Conservation (phyloP, 1,139 yeast genomes). For the Kodamaea suecica region DNA sequence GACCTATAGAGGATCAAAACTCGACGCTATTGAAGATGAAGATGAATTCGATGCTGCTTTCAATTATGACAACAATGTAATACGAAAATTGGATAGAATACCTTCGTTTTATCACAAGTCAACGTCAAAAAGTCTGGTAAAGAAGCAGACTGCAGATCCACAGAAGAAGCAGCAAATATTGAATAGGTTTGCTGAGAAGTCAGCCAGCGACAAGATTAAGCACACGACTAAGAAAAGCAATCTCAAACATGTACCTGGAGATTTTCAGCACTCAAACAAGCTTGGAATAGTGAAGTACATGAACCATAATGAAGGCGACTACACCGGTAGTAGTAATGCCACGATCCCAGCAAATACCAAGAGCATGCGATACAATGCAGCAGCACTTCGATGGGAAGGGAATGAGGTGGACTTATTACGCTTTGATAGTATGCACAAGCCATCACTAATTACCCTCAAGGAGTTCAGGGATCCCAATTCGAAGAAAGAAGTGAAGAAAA, state of each 20-base stretch:
- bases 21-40: conserved; percentile 10
- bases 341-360: conserved; percentile 12
- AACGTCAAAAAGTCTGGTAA: conserved; percentile 5
- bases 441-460: conserved; percentile 34
- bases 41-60: conserved; percentile 20
- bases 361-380: conserved; percentile 54
- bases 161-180: conserved; percentile 25
- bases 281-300: conserved; percentile 36
- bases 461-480: conserved; percentile 22
- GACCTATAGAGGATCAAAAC: conserved; percentile 5
- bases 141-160: conserved; percentile 6
- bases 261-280: conserved; percentile 9
- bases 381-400: conserved; percentile 62
- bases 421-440: conserved; percentile 26
- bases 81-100: conserved; percentile 39
- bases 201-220: conserved; percentile 12
- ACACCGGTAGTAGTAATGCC: conserved; percentile 16
- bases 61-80: conserved; percentile 34
- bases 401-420: conserved; percentile 54
- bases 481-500: conserved; percentile 13
- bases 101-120: conserved; percentile 37
- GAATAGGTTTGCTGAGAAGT: conserved; percentile 26
- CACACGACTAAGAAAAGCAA: conserved; percentile 5
- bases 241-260: neutral
- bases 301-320: conserved; percentile 14